Evolutionary conservation across 371 early-diverging fungal genomes (phyloP).

Genomic region (Basidiobolus meristosporus): DNA sequence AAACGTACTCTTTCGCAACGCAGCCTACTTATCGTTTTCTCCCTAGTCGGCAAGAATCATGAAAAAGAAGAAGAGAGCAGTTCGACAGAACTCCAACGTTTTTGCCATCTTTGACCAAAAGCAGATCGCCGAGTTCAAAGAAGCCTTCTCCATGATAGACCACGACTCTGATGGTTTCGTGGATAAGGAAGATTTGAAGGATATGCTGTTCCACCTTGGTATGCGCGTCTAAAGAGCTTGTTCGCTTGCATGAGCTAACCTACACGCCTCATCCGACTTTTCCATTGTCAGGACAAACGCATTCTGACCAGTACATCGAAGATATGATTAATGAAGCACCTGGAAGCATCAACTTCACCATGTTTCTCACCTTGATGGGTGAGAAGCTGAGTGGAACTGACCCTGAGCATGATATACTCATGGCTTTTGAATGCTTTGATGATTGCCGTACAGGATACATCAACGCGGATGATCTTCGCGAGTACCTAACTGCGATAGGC

Average conservation of each 20-base stretch:
- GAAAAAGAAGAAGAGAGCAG: constrained; percentile 58
- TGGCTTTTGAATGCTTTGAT: constrained; percentile 82
- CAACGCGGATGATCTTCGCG: constrained; percentile 57
- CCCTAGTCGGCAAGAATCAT: too few relatives aligned
- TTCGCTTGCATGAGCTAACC: too few relatives aligned
- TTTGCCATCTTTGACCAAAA: constrained; percentile 97
- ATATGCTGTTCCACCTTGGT: constrained; percentile 63
- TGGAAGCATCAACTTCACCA: constrained; percentile 78
- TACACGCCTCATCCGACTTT: neutral
- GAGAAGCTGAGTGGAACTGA: constrained; percentile 80
- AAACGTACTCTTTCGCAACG: too few relatives aligned
- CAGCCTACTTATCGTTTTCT: too few relatives aligned
- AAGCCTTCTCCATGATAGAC: constrained; percentile 89
- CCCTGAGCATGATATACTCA: constrained; percentile 65
- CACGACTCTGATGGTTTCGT: constrained; percentile 74
- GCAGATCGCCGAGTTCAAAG: constrained; percentile 89
- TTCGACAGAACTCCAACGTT: constrained; percentile 94
- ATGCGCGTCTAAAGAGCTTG: too few relatives aligned
- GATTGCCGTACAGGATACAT: constrained; percentile 57
- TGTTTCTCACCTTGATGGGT: constrained; percentile 87
- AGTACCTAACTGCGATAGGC: constrained; percentile 77
- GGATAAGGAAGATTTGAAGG: constrained; percentile 73
- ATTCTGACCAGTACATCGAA: constrained; percentile 64
- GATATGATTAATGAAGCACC: constrained; percentile 80
- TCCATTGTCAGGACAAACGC: constrained; percentile 63